Evolutionary conservation across 2,329 filamentous ascomycete species (phyloP), one percentile per base, ranked within the genome.

Genomic region (Colletotrichum sublineola): DNA sequence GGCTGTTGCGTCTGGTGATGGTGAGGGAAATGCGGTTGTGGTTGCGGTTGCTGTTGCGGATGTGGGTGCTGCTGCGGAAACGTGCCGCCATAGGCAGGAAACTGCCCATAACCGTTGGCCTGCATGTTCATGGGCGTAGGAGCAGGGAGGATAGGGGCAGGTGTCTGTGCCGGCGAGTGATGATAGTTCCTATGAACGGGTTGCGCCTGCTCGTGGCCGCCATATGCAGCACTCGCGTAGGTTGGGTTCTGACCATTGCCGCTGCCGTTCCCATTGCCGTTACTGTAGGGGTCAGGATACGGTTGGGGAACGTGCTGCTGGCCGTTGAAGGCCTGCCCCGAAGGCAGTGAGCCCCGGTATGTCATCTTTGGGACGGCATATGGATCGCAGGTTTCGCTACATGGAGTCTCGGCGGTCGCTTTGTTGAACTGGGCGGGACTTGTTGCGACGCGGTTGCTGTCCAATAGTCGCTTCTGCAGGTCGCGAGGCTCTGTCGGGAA

Each of bases 291-390:
- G 48, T 73, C 56, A 44, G 67, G 48, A 42, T 66, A 70, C 5
- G 68, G 33, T 63, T 73, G 67, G 56, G 71, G 67, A 57, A 53
- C 67, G 40, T 78, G 77, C 74, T 77, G 79, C 76, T 84, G 82
- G 78, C 79, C 81, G 74, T 80, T 77, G 77, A 78, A 84, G 74
- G 78, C 78, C 78, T 82, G 81, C 76, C 82, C 81, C 74, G 81
- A 78, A 77, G 82, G 82, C 80, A 83, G 78, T 74, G 78, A 79
- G 78, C 79, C 80, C 75, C 79, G 79, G 77, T 79, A 81, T 74
- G 78, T 79, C 78, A 82, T 79, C 73, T 77, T 78, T 78, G 77
- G 71, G 67, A 70, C 63, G 67, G 62, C 76, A 77, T 76, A 74
- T 33, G 71, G 67, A 66, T 63, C 62, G 71, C 61, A 70, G 57